Conservation (phyloP, 257 asterid genomes). For the Thymus mandschuricus region DNA sequence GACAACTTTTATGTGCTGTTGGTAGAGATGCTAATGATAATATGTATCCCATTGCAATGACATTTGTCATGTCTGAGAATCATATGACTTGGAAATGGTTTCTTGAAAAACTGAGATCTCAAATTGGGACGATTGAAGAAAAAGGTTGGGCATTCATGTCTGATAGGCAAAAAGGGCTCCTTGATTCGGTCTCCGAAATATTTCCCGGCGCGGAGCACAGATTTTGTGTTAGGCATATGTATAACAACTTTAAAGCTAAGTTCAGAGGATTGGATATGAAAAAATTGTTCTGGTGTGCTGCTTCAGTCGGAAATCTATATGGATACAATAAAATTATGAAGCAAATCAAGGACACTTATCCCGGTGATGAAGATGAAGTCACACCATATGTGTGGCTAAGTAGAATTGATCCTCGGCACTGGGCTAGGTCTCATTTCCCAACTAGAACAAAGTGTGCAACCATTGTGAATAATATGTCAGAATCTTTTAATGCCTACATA, state of each 20-base stretch:
- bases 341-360: not conserved
- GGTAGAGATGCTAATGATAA: not conserved
- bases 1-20: not conserved
- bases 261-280: not conserved
- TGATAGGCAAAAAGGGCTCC: not conserved
- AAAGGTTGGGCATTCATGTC: not conserved
- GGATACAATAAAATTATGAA: not conserved
- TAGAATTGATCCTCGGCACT: not conserved
- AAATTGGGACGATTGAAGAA: not conserved
- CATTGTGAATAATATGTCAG: not conserved
- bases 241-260: not conserved
- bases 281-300: not conserved
- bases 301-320: not conserved
- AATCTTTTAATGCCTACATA: not conserved
- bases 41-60: not conserved
- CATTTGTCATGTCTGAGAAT: not conserved
- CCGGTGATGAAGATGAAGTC: not conserved
- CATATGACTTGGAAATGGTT: not conserved
- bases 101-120: no score
- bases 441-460: no score
- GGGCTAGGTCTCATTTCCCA: not conserved
- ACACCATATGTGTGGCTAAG: not conserved
- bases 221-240: not conserved
- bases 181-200: no score
- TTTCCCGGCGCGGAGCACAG: not conserved